These are phyloP conservation scores for Mycena capillaripes DNA, from an alignment of 768 basidiomycete genomes.

Conservation along the genomic window DNA sequence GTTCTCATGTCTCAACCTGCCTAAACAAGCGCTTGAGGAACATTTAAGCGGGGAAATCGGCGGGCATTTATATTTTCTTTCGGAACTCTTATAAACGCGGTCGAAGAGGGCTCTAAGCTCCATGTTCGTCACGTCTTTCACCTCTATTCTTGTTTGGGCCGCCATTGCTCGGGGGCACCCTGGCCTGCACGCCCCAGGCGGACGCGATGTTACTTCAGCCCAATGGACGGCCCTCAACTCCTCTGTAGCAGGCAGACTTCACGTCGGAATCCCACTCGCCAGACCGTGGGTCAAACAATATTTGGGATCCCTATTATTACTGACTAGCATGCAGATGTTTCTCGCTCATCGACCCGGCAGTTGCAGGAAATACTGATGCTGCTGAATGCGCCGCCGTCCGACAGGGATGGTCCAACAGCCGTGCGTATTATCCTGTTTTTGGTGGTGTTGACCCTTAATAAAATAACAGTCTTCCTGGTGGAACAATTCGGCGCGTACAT, in stretches of 20 bases:
- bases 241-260: constrained; percentile 32
- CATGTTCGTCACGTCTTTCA: constrained; percentile 23
- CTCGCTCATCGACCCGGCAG: constrained; percentile 18
- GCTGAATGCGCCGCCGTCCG: constrained; percentile 31
- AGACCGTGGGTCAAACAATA: constrained; percentile 23
- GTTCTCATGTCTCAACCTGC: neutral
- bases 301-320: neutral
- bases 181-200: neutral
- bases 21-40: no score
- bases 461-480: constrained; percentile 31
- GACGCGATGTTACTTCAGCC: constrained; percentile 9
- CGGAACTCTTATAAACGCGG: neutral
- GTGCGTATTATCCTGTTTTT: neutral
- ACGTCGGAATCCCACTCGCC: constrained; percentile 35
- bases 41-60: neutral
- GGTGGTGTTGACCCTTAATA: neutral
- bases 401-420: constrained; percentile 26
- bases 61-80: neutral
- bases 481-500: constrained; percentile 39
- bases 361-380: constrained; percentile 18
- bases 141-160: constrained; percentile 7
- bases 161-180: neutral
- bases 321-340: constrained; percentile 21
- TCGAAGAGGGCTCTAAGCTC: neutral
- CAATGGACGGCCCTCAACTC: constrained; percentile 34